Percentiles rank a stretch among this genome's conserved stretches.
These are phyloP conservation scores for Colletotrichum tanaceti DNA, from an alignment of 2,329 filamentous ascomycete genomes.

Conservation along the genomic window DNA sequence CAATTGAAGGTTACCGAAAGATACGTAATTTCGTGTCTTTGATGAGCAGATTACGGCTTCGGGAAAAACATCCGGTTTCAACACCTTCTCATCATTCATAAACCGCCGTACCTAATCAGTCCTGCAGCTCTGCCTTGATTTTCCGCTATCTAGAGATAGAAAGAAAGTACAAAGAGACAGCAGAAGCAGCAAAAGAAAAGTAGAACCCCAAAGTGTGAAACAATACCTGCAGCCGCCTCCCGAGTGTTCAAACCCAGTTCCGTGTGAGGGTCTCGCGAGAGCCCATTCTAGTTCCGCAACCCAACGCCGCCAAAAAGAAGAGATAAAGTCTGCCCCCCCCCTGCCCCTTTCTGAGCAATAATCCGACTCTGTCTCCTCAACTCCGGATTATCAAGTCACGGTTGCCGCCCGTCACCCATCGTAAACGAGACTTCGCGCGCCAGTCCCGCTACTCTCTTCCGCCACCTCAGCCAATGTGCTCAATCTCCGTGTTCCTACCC, in stretches of 20 bases:
- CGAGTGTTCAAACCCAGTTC: not conserved
- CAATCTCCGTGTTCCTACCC: constrained; percentile 25
- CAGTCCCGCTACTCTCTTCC: not conserved
- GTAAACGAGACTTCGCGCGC: not conserved
- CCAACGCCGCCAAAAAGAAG: not conserved
- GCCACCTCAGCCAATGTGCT: constrained; percentile 19
- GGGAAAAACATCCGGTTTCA: too few species aligned
- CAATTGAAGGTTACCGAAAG: too few species aligned
- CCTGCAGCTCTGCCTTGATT: too few species aligned
- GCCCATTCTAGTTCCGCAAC: too few species aligned
- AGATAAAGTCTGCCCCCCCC: not conserved
- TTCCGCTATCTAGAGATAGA: too few species aligned
- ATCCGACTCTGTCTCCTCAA: not conserved
- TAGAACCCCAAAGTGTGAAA: not conserved
- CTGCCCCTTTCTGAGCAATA: not conserved
- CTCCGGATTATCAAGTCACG: not conserved
- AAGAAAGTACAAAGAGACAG: too few species aligned
- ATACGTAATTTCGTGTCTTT: too few species aligned
- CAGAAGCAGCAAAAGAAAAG: too few species aligned
- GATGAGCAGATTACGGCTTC: too few species aligned
- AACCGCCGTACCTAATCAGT: too few species aligned
- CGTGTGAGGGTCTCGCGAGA: not conserved
- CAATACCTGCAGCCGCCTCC: not conserved
- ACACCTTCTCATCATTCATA: too few species aligned
- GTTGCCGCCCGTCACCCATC: too few species aligned